Evolutionary conservation across 1,284 basidiomycete genomes (phyloP).

Genomic region (Boletus semigastroideus): DNA sequence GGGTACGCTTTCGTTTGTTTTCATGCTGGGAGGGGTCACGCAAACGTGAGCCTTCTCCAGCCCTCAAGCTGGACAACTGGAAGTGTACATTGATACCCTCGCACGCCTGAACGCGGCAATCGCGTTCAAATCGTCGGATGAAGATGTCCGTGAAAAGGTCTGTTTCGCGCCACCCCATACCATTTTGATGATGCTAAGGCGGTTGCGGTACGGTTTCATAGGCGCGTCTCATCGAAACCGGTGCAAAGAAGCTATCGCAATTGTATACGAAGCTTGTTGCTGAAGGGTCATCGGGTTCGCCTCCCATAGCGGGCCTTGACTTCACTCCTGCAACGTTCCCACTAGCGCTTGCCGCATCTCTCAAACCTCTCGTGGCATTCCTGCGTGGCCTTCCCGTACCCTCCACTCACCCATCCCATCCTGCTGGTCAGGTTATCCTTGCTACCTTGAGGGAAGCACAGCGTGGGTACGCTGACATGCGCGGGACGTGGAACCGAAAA

Average conservation of each 20-base stretch:
- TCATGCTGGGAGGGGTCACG: not conserved
- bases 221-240: constrained; percentile 76
- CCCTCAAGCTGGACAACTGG: constrained; percentile 66
- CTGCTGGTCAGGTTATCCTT: constrained; percentile 62
- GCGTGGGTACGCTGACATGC: constrained; percentile 80
- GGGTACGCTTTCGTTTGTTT: constrained; percentile 47
- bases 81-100: constrained; percentile 65
- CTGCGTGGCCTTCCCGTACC: constrained; percentile 71
- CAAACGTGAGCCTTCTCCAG: constrained; percentile 34
- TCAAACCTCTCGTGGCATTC: constrained; percentile 64
- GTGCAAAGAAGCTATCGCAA: constrained; percentile 75
- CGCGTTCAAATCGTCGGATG: constrained; percentile 67
- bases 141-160: constrained; percentile 60
- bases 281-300: constrained; percentile 71
- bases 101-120: constrained; percentile 76
- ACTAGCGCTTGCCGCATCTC: constrained; percentile 46
- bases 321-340: constrained; percentile 57
- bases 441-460: constrained; percentile 71
- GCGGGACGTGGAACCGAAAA: constrained; percentile 70
- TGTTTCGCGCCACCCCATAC: not conserved
- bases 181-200: not conserved
- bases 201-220: constrained; percentile 21
- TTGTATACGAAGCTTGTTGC: constrained; percentile 79
- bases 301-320: constrained; percentile 57
- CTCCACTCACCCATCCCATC: constrained; percentile 75